Conservation (phyloP, 1,139 yeast species). For the Candida pseudocylindracea region DNA sequence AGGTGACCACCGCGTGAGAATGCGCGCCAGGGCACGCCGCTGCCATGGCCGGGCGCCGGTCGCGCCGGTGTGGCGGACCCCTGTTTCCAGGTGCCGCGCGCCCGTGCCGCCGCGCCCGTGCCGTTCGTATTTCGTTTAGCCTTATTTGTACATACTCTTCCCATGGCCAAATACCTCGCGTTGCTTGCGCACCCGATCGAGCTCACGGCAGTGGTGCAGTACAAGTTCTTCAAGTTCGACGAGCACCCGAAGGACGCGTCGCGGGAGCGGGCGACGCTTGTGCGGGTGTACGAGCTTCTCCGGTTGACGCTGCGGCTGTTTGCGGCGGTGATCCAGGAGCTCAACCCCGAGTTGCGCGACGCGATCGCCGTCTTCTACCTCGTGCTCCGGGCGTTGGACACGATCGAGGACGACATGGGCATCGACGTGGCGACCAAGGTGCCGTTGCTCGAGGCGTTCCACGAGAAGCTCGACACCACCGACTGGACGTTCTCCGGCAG, state of each 20-base stretch:
- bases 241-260: slow-evolving; percentile 26
- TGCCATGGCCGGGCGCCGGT: too few relatives aligned
- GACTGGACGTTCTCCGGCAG: slow-evolving; percentile 72
- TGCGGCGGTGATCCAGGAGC: slow-evolving; percentile 77
- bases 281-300: slow-evolving; percentile 49
- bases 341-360: slow-evolving; percentile 74
- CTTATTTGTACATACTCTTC: not conserved
- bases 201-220: slow-evolving; percentile 41
- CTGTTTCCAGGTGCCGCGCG: too few relatives aligned
- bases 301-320: slow-evolving; percentile 69
- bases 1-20: too few relatives aligned
- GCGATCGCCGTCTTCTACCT: slow-evolving; percentile 71
- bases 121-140: not conserved
- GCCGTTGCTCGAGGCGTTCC: slow-evolving; percentile 51
- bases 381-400: slow-evolving; percentile 77
- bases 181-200: slow-evolving; percentile 53
- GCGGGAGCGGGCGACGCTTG: slow-evolving; percentile 21
- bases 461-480: slow-evolving; percentile 30
- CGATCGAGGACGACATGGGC: slow-evolving; percentile 94
- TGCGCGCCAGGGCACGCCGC: too few relatives aligned
- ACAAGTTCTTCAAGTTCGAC: slow-evolving; percentile 30
- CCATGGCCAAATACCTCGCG: slow-evolving; percentile 48
- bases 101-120: too few relatives aligned
- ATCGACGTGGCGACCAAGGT: slow-evolving; percentile 48
- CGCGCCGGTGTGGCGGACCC: too few relatives aligned